A percentile compares a stretch with the other conserved stretches of the same genome.
These are phyloP conservation scores for Penicillium sp. DNA, from an alignment of 2,329 filamentous ascomycete species.

Conservation along the genomic window DNA sequence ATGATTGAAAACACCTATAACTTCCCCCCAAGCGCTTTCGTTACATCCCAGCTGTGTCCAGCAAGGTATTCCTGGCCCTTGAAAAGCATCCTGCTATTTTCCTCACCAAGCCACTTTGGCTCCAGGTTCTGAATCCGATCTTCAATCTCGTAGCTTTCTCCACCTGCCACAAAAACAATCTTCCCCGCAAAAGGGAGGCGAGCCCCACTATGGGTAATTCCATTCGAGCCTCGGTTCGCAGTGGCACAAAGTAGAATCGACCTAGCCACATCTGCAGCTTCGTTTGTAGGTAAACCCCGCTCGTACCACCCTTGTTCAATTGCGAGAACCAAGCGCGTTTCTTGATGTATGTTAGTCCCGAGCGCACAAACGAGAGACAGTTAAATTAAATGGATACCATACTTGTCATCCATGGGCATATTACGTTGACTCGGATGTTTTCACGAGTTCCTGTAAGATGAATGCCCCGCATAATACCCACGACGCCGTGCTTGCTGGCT, in stretches of 20 bases:
- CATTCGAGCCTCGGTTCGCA: slow-evolving; percentile 15
- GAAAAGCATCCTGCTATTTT: slow-evolving; percentile 22
- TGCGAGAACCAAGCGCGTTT: slow-evolving; percentile 14
- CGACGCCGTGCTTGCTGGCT: slow-evolving; percentile 26
- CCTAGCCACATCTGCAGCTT: slow-evolving; percentile 20
- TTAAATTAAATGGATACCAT: background rate
- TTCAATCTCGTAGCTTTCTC: slow-evolving; percentile 27
- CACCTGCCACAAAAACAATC: slow-evolving; percentile 23
- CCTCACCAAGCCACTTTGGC: slow-evolving; percentile 33
- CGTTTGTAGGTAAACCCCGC: slow-evolving; percentile 21
- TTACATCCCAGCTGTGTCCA: slow-evolving; percentile 10
- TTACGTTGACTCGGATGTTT: slow-evolving; percentile 12
- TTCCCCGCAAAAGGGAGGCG: slow-evolving; percentile 22
- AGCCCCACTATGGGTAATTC: slow-evolving; percentile 11
- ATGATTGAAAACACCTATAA: background rate
- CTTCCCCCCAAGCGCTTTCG: background rate
- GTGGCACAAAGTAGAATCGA: slow-evolving; percentile 22
- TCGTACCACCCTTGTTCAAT: slow-evolving; percentile 24
- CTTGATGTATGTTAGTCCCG: background rate
- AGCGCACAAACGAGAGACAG: background rate
- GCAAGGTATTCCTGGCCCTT: slow-evolving; percentile 12
- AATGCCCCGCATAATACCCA: slow-evolving; percentile 24
- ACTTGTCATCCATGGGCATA: slow-evolving; percentile 17
- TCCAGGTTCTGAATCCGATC: slow-evolving; percentile 21
- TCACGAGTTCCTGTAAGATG: slow-evolving; percentile 15